Conservation (phyloP, 805 yeast species). For the Yarrowia yakushimensis region DNA sequence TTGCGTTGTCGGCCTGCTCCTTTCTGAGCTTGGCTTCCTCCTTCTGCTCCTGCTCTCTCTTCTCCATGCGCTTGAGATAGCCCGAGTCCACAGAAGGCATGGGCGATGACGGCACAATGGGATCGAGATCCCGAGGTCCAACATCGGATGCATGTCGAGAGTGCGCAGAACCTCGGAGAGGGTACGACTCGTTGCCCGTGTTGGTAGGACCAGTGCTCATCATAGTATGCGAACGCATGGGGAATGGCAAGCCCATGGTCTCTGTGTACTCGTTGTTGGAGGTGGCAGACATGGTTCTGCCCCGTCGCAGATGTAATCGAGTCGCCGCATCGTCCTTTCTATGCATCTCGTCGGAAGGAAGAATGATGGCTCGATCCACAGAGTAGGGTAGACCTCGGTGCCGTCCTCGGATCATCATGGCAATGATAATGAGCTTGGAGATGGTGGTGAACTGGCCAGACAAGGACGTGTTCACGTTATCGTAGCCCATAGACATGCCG, state of each 20-base stretch:
- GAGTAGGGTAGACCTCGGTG: conserved; percentile 95
- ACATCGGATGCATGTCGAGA: not conserved
- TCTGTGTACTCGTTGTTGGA: conserved; percentile 18
- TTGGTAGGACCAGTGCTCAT: not conserved
- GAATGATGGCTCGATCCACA: conserved; percentile 87
- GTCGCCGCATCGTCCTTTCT: conserved; percentile 28
- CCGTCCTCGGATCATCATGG: conserved; percentile 90
- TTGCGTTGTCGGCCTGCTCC: not conserved
- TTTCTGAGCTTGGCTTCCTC: not conserved
- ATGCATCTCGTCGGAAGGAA: conserved; percentile 58
- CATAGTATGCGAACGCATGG: conserved; percentile 4
- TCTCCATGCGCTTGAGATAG: conserved; percentile 4
- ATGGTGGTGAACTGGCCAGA: conserved; percentile 65
- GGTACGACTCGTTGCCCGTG: not conserved
- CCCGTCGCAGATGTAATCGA: not conserved
- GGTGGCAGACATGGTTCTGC: conserved; percentile 6
- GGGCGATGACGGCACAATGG: conserved; percentile 12
- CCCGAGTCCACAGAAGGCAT: conserved; percentile 11
- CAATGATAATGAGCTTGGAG: conserved; percentile 80
- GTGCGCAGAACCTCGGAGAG: conserved; percentile 1
- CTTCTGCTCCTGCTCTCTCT: not conserved
- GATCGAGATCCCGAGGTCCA: not conserved
- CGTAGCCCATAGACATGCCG: conserved; percentile 85
- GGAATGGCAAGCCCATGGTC: conserved; percentile 15
- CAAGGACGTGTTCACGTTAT: conserved; percentile 62